Base-by-base conservation (phyloP, 2,329 filamentous ascomycete species). In the Fusarium miscanthi region DNA sequence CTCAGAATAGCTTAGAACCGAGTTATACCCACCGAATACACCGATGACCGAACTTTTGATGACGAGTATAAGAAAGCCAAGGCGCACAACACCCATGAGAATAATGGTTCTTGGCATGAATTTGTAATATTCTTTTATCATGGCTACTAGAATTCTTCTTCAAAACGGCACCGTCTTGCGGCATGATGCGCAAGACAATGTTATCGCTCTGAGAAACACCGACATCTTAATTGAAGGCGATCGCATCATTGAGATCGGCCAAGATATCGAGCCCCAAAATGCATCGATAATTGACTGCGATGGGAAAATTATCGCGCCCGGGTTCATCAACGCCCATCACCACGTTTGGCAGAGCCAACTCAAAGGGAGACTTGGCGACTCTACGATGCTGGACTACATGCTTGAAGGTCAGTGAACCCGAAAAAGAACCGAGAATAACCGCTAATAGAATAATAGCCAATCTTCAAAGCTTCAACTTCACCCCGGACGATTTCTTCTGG, bases 271-370 rank as follows among this genome's bases (percentile, higher is more conserved):
- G 0, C 21, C 35, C 1, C 1, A 19, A 16, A 13, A 19, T 23
- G 12, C n/a, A 1, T 17, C 33, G 1, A 5, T 3, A 1, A 60
- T 66, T 11, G 9, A 53, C 4, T 67, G 63, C 5, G 2, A 48
- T 1, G 31, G 13, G 0, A 67, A 48, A 1, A 43, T 61, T 0
- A n/a, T 67, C 1, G 14, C 41, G 1, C 41, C 63, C 3, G 54
- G 64, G 0, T 61, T 67, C 2, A 42, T 67, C 1, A 62, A 67
- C 4, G 30, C 64, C 0, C 64, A 66, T 19, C 62, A 66, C 2
- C 62, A 66, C 4, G 33, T 66, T 31, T 66, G 62, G 62, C 64
- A 66, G 11, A 66, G 45, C 14, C 63, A 66, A 8, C 13, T 66
- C 4, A 66, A 66, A 9, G 63, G 63, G 0, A 42, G 56, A 13